Percentiles rank a stretch among this genome's conserved stretches.
These are phyloP conservation scores for Magnolia sinica DNA, from an alignment of 164 flowering plant species.

Conservation along the genomic window DNA sequence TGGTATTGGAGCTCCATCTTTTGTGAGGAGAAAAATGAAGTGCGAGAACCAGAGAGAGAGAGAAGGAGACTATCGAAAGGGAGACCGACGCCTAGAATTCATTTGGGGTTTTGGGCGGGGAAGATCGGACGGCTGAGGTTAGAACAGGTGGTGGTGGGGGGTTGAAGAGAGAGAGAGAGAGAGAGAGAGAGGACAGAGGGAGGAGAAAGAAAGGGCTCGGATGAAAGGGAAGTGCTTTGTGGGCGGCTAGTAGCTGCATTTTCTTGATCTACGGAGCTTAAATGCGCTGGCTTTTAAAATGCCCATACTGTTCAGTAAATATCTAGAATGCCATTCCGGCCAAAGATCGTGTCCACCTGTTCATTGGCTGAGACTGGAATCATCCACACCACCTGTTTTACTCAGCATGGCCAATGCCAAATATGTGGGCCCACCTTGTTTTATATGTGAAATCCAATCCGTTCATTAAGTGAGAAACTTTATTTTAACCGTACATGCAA, in stretches of 20 bases:
- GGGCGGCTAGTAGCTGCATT: background rate
- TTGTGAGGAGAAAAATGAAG: background rate
- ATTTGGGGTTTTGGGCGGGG: conserved; percentile 1
- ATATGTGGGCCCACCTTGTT: too few species aligned
- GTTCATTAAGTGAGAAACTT: too few species aligned
- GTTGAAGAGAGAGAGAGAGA: background rate
- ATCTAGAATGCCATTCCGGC: too few species aligned
- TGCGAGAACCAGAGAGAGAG: background rate
- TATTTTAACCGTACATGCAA: too few species aligned
- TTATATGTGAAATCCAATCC: too few species aligned
- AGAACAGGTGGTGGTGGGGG: conserved; percentile 1
- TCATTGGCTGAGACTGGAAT: too few species aligned
- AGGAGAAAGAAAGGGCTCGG: background rate
- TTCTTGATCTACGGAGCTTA: background rate
- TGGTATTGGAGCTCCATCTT: conserved; percentile 58
- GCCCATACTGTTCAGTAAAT: too few species aligned
- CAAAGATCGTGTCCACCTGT: too few species aligned
- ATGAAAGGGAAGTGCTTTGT: background rate
- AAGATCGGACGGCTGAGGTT: conserved; percentile 14
- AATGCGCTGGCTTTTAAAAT: background rate
- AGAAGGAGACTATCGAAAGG: background rate
- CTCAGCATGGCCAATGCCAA: too few species aligned
- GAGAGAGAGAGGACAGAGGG: background rate
- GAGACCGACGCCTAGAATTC: conserved; percentile 15
- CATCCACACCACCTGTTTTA: too few species aligned